Base-by-base conservation (phyloP, 75 land plant species). In the Pinus tabuliformis region DNA sequence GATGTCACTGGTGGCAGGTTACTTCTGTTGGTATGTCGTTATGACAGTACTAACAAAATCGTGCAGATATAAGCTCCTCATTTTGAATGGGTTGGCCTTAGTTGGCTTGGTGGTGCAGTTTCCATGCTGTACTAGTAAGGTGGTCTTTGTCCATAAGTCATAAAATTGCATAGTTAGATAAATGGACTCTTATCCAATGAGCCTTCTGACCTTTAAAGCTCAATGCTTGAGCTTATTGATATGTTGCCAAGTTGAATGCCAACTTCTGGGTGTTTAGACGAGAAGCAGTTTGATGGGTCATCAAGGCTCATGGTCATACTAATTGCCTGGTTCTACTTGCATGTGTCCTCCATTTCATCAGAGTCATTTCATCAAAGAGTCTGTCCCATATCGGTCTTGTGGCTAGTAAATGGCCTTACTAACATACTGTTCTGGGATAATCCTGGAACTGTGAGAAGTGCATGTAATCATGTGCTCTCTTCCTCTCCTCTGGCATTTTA, bases 21-120 rank as follows among this genome's bases (percentile, higher is more conserved):
- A 42, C n/a, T 66, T 66, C 70, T 42, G 52, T 68, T 68, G 72
- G 72, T 42, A 68, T 68, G 72, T 68, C 72, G n/a, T n/a, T 42
- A 12, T 20, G 72, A 68, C 72, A 42, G n/a, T 68, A 42, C 72
- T 68, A 68, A 68, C 52, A 9, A 18, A n/a, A 68, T 68, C 72
- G 42, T 42, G 72, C 72, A 68, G 72, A n/a, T 45, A 68, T 42
- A 45, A 68, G 72, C 54, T 42, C 72, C 72, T 68, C 52, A 45
- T 16, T 16, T 30, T n/a, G n/a, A 39, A 68, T 20, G 72, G 24
- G 72, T 68, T 45, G 21, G 72, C 52, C 13, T 42, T 39, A 20
- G 9, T 68, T 68, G 72, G 72, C 49, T 39, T 68, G 49, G 54
- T 68, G n/a, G 72, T 68, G 42, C 72, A 68, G 72, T 39, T 39